phyloP scores from a whole-genome alignment of 1,284 basidiomycete species.

The Vanrija sp. region DNA sequence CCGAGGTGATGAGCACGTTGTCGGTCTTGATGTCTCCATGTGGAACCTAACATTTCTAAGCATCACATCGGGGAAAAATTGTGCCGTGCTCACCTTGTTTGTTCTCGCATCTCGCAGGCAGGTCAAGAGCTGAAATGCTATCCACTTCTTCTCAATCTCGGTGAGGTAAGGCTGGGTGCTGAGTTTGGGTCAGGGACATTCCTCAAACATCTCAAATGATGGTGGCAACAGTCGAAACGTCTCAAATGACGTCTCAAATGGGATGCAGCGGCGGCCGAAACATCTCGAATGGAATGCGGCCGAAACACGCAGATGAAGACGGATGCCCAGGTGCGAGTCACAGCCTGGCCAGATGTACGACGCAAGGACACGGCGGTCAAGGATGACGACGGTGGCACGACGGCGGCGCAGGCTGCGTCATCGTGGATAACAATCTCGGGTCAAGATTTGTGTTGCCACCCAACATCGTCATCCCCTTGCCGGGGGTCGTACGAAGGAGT shows the following conservation, averaged over 20 bases:
- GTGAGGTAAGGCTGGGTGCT: constrained; percentile 95
- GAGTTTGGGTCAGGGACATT: not conserved
- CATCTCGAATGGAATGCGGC: no score
- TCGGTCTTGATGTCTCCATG: constrained; percentile 99
- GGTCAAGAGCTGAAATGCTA: constrained; percentile 86
- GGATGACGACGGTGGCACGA: no score
- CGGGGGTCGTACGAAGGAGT: no score
- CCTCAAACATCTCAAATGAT: constrained; percentile 1
- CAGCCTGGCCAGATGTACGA: not conserved
- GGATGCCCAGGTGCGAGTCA: not conserved
- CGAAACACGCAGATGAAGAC: not conserved
- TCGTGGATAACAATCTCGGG: no score
- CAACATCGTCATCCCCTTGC: no score
- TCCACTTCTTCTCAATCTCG: constrained; percentile 94
- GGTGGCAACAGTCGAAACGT: no score
- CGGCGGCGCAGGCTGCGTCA: no score
- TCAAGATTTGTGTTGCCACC: no score
- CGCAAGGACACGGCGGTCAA: not conserved
- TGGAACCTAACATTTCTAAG: constrained; percentile 58
- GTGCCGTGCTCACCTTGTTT: constrained; percentile 52
- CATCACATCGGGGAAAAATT: not conserved
- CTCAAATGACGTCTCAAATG: no score
- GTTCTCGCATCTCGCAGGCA: constrained; percentile 78
- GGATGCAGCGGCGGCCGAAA: no score
- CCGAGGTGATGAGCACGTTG: constrained; percentile 94